Evolutionary conservation across 352 stramenopile species (phyloP).

Genomic region (Blastocystis sp.): DNA sequence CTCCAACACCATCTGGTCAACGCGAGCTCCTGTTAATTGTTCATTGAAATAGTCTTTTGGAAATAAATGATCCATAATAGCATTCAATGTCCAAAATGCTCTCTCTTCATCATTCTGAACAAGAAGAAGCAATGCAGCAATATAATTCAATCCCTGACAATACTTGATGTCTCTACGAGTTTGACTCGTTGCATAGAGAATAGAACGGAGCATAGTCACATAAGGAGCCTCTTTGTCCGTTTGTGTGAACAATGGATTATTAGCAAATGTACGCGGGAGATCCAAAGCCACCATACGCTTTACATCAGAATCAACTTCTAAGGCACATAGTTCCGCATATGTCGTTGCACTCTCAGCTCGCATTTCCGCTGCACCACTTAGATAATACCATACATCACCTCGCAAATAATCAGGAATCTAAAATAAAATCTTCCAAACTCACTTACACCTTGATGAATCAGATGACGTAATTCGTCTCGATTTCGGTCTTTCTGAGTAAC

Average conservation of each 20-base stretch:
- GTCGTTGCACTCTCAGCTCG: background rate
- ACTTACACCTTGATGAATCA: conserved; percentile 38
- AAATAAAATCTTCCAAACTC: background rate
- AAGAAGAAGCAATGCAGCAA: conserved; percentile 53
- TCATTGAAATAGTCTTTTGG: conserved; percentile 57
- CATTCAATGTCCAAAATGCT: conserved; percentile 54
- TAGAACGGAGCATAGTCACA: conserved; percentile 26
- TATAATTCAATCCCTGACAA: conserved; percentile 61
- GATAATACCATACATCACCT: conserved; percentile 57
- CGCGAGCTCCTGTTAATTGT: conserved; percentile 29
- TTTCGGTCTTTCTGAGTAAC: conserved; percentile 37
- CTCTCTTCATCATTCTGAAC: conserved; percentile 52
- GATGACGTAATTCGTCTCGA: background rate
- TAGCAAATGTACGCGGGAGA: conserved; percentile 45
- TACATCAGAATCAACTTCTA: background rate
- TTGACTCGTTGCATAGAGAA: conserved; percentile 45
- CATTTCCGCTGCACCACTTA: conserved; percentile 48
- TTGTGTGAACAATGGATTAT: conserved; percentile 24
- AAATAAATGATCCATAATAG: conserved; percentile 55
- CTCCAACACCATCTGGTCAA: conserved; percentile 47
- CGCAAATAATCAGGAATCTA: conserved; percentile 46
- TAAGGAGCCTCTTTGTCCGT: background rate
- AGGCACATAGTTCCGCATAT: background rate
- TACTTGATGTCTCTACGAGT: conserved; percentile 38
- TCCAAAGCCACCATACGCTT: conserved; percentile 29